Evolutionary conservation across 495 filamentous ascomycete species (phyloP).

Genomic region (Talaromyces nanjingensis): DNA sequence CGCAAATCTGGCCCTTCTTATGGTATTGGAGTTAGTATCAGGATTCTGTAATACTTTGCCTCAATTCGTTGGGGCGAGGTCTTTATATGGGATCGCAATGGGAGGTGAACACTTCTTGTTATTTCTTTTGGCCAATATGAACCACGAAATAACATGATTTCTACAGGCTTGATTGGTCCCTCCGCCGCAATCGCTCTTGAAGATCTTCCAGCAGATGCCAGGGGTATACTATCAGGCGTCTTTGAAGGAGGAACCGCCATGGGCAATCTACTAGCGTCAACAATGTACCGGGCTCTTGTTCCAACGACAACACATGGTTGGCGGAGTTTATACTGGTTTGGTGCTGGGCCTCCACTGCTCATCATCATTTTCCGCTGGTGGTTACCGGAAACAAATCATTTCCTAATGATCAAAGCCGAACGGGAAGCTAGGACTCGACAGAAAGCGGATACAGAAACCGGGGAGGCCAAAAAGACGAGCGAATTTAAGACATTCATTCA

Average conservation of each 20-base stretch:
- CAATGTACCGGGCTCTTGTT: constrained; percentile 59
- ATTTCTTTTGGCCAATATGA: background rate
- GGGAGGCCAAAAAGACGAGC: background rate
- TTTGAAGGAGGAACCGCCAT: constrained; percentile 72
- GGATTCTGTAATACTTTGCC: constrained; percentile 64
- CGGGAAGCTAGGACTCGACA: constrained; percentile 18
- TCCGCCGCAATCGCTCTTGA: constrained; percentile 73
- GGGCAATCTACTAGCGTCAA: constrained; percentile 65
- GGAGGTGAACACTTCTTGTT: constrained; percentile 33
- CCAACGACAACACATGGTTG: constrained; percentile 57
- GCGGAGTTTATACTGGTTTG: constrained; percentile 73
- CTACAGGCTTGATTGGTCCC: constrained; percentile 58
- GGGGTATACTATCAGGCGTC: constrained; percentile 64
- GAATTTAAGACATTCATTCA: constrained; percentile 20
- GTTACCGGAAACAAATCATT: constrained; percentile 58
- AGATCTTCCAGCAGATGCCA: constrained; percentile 60
- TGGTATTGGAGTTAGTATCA: constrained; percentile 62
- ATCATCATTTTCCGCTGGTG: constrained; percentile 64
- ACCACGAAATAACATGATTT: background rate
- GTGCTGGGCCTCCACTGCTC: constrained; percentile 60
- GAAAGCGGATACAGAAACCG: background rate
- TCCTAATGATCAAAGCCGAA: constrained; percentile 25
- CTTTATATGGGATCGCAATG: constrained; percentile 73
- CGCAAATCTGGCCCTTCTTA: constrained; percentile 65
- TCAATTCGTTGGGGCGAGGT: constrained; percentile 61